Evolutionary conservation across 345 rosid species (phyloP), one percentile per base, ranked within the genome.

Genomic region (Arabidopsis suecica): DNA sequence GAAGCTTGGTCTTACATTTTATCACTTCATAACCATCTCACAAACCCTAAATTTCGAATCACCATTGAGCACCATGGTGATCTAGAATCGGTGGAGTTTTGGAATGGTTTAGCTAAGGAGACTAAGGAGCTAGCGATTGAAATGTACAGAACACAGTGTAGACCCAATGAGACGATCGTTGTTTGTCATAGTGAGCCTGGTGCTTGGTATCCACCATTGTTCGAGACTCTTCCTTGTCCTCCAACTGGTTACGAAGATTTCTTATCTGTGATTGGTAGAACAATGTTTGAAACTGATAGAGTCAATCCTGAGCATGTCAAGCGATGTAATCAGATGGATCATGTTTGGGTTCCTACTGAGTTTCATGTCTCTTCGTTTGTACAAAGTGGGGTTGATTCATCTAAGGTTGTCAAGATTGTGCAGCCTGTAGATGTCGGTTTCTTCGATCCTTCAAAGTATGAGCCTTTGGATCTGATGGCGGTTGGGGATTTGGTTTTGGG

Each of bases 171-270:
- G 81, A 93, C 93, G 42, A 67, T 91, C 45, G 95, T 91, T 25
- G 75, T 93, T 18, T 93, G 98, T 73, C 97, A 91, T 61, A 93
- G 98, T 62, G 97, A 91, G 82, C 98, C 97, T 40, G 93, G 98
- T 54, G 98, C 96, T 74, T 91, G 98, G 97, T 74, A 89, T 62
- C 97, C 98, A 0, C 93, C 97, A 9, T 76, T 93, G 83, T 93
- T 89, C 53, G 73, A 93, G 65, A 93, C 96, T 1, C 73, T 81
- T 53, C 96, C 93, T 63, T 93, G 97, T 74, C 96, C 96, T 14
- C 97, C 91, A 2, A 61, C 75, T 30, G 97, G 88, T 41, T 90
- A 89, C 66, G 78, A 47, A 8, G 76, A 76, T 51, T 86, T 79
- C 70, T 51, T 65, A 79, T 77, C 68, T 57, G 87, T 91, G 30